Evolutionary conservation across 805 yeast species (phyloP), one percentile per base, ranked within the genome.

Genomic region (Lipomyces oligophaga): DNA sequence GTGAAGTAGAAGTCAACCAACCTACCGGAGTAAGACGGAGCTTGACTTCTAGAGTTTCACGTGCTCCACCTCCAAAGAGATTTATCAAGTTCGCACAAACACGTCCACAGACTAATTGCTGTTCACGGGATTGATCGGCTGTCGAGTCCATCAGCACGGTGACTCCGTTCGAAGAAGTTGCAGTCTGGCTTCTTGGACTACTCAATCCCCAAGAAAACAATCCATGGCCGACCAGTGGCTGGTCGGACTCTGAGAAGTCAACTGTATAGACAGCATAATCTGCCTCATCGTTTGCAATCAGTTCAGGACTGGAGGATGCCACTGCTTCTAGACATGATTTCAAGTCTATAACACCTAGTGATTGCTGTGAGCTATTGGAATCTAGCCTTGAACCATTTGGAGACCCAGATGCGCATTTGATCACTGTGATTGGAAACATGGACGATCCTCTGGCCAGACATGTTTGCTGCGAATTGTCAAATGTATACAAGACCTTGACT

Each of bases 181-280:
- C 31, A 11, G n/a, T 19, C 7, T 7, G n/a, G 16, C 18, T 7
- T 24, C 4, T 24, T 15, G 19, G 41, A n/a, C 7, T 13, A 13
- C 24, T 27, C 26, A 55, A 36, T 6, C 48, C 58, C 46, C 58
- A 57, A 5, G 68, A 61, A 10, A 70, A 57, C 46, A 60, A 49
- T 11, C 74, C 74, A 49, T 70, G 72, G 21, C 71, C 70, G 37
- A 67, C 68, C 26, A 65, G 50, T 10, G 74, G 73, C 35, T 52
- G 49, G 38, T 58, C 70, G 15, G 58, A 60, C 45, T 69, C 74
- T 10, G 67, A 58, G 47, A 60, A 62, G 57, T 69, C 74, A 15
- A 58, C 64, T 2, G 70, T 60, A 49, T 69, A 70, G 4, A 69
- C 70, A 22, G 69, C 63, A 55, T 60, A 69, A 41, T 69, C 73